Conservation (phyloP, 1,284 basidiomycete genomes). For the Trametes sp. region DNA sequence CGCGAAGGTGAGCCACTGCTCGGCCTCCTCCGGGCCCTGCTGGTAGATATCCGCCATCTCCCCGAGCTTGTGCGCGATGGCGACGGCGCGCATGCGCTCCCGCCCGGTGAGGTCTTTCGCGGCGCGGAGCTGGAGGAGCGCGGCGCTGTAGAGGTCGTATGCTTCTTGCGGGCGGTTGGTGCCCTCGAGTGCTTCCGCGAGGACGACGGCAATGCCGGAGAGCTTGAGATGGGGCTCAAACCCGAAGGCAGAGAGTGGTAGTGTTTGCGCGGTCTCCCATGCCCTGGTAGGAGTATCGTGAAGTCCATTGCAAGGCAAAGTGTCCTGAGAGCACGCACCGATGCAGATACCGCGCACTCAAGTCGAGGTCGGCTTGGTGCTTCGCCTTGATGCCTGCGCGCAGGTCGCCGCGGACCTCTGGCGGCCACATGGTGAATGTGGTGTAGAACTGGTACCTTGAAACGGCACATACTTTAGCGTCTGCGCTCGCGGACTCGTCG, state of each 20-base stretch:
- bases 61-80: constrained; percentile 73
- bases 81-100: constrained; percentile 66
- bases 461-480: constrained; percentile 22
- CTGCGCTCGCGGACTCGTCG: constrained; percentile 6
- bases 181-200: constrained; percentile 68
- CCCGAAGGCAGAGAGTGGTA: constrained; percentile 58
- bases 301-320: constrained; percentile 2
- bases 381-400: constrained; percentile 71
- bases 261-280: constrained; percentile 59
- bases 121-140: constrained; percentile 44
- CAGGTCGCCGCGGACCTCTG: constrained; percentile 66
- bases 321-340: constrained; percentile 47
- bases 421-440: constrained; percentile 71
- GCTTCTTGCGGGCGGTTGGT: constrained; percentile 55
- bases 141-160: constrained; percentile 58
- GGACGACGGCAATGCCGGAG: constrained; percentile 71
- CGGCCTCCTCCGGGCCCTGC: constrained; percentile 55
- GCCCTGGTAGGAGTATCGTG: constrained; percentile 61
- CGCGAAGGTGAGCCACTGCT: constrained; percentile 66
- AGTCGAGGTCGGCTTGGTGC: constrained; percentile 62
- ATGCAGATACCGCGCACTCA: constrained; percentile 60
- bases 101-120: constrained; percentile 43
- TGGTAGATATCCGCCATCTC: constrained; percentile 56
- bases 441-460: constrained; percentile 68
- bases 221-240: constrained; percentile 69